A percentile compares a stretch with the other conserved stretches of the same genome.
Evolutionary conservation across 768 basidiomycete genomes (phyloP).

Genomic region (Sporobolomyces phaffii): DNA sequence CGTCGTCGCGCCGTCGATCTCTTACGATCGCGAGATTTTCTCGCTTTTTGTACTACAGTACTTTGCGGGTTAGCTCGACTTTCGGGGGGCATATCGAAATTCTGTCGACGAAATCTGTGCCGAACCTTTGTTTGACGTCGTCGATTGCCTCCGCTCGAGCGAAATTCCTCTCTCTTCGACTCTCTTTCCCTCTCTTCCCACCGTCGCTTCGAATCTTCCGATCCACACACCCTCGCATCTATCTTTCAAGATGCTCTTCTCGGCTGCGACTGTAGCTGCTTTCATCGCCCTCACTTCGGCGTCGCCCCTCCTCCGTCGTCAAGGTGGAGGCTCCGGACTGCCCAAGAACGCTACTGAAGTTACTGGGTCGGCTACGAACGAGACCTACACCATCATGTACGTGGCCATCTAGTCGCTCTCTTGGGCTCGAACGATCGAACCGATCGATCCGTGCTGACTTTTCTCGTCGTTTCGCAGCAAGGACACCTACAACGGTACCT

Average conservation of each 20-base stretch:
- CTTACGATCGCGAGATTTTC: background rate
- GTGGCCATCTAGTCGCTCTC: background rate
- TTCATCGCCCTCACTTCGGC: conserved; percentile 6
- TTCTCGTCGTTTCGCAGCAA: background rate
- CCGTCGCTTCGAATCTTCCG: background rate
- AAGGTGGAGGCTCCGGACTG: conserved; percentile 8
- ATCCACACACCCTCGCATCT: background rate
- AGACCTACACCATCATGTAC: background rate
- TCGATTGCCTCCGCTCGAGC: too few species aligned
- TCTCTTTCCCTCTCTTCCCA: background rate
- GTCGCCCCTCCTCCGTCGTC: conserved; percentile 23
- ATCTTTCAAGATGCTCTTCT: conserved; percentile 14
- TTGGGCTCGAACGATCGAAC: too few species aligned
- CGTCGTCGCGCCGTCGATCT: too few species aligned
- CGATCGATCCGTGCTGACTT: background rate
- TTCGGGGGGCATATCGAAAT: too few species aligned
- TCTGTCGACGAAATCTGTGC: too few species aligned
- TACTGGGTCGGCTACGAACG: background rate
- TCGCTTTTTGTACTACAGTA: too few species aligned
- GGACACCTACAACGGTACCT: conserved; percentile 18
- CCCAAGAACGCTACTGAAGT: conserved; percentile 8
- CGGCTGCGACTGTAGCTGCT: conserved; percentile 8
- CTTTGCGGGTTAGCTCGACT: background rate
- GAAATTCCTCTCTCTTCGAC: background rate
- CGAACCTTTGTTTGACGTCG: too few species aligned